Base-by-base conservation (phyloP, 345 rosid genomes). In the Eucalyptus curtisii region DNA sequence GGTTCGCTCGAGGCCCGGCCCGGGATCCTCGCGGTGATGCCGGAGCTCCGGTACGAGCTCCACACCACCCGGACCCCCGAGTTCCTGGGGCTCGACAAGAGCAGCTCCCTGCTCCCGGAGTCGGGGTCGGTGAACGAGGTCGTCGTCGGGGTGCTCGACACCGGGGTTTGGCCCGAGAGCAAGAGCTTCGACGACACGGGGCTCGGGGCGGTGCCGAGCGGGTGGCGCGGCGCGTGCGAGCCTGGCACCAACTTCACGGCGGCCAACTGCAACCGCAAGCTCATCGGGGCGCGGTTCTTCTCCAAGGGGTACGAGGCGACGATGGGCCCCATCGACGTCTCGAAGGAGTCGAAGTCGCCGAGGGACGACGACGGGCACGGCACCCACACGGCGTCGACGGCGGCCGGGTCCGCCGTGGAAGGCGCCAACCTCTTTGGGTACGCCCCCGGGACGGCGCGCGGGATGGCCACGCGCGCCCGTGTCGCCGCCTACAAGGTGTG, bases 321-420 rank as follows among this genome's bases (percentile, higher is more conserved):
- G 20, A 61, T 91, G 87, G 95, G 95, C 49, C 94, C 93, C 16
- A 49, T 92, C 33, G 94, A 94, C n/a, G 92, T 87, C 66, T 86
- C 92, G 13, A 93, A 90, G 59, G 98, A 97, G 90, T 95, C 96
- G 1, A 93, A 91, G 86, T 94, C 97, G 44, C 91, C 96, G 3
- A 89, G 97, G 87, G 98, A 96, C 89, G 93, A 90, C 40, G 93
- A 92, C 22, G 97, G 96, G 7, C 98, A 96, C 84, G 98, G 98
- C 15, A 93, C 97, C 2, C 97, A 95, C 90, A 95, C 98, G 6
- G 90, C 98, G 31, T 90, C 95, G n/a, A 97, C 96, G 17, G 97
- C 97, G 1, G 99, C 95, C 20, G 98, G 98, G 40, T 92, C 94
- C 30, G 87, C 91, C 22, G 97, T 96, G 13, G 94, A 90, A n/a